phyloP scores from a whole-genome alignment of 2,329 filamentous ascomycete genomes.

The Helicocarpus griseus region DNA sequence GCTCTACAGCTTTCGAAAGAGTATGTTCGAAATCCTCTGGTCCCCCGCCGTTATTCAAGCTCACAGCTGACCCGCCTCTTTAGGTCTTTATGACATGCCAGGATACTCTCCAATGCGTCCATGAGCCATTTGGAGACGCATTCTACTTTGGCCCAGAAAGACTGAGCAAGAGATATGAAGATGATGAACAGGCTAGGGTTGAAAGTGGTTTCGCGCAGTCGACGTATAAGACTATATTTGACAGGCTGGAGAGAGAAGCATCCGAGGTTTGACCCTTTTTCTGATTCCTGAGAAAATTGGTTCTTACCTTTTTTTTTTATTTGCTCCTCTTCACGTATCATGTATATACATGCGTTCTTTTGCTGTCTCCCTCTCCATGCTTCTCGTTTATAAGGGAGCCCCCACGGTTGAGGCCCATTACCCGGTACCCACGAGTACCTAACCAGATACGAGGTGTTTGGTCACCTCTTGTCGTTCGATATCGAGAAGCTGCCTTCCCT shows the following conservation, averaged over 20 bases:
- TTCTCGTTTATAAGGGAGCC: constrained; percentile 12
- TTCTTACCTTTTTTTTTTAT: constrained; percentile 10
- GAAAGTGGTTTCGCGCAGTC: constrained; percentile 36
- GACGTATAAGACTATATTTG: constrained; percentile 55
- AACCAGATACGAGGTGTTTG: not conserved
- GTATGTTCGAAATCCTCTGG: constrained; percentile 43
- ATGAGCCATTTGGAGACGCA: constrained; percentile 94
- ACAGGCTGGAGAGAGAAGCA: constrained; percentile 61
- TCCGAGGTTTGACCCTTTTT: constrained; percentile 55
- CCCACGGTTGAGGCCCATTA: not conserved
- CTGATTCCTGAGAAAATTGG: constrained; percentile 14
- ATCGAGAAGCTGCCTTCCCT: not conserved
- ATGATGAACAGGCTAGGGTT: constrained; percentile 47
- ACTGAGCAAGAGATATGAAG: constrained; percentile 66
- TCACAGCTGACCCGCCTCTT: constrained; percentile 9
- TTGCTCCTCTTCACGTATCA: constrained; percentile 10
- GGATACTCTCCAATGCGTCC: constrained; percentile 70
- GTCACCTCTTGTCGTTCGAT: not conserved
- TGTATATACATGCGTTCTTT: constrained; percentile 11
- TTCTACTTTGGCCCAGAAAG: constrained; percentile 94
- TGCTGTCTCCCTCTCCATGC: constrained; percentile 14
- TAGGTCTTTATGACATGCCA: constrained; percentile 94
- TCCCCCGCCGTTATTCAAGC: not conserved
- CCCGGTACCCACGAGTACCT: not conserved
- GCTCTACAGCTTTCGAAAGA: constrained; percentile 93